Percentiles rank a stretch among this genome's conserved stretches.
These are phyloP conservation scores for Suillus sp. DNA, from an alignment of 768 basidiomycete species.

Conservation along the genomic window DNA sequence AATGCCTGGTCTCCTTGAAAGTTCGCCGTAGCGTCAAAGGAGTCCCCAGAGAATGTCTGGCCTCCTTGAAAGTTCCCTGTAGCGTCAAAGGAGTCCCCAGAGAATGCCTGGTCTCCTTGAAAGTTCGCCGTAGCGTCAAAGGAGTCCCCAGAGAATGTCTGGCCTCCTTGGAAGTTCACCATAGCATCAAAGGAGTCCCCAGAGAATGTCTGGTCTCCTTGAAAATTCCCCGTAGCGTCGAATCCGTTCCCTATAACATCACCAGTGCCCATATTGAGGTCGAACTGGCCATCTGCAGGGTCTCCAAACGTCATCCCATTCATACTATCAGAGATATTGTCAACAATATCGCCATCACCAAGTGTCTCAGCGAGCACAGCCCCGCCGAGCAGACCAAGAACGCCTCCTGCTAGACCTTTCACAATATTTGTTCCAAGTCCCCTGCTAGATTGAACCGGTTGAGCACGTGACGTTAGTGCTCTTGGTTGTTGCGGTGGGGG, in stretches of 20 bases:
- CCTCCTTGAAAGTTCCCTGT: neutral
- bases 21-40: neutral
- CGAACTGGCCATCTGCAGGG: neutral
- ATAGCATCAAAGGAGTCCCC: neutral
- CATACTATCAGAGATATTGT: constrained; percentile 5
- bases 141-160: neutral
- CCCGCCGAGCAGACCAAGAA: neutral
- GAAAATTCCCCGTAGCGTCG: neutral
- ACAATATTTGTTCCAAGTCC: neutral
- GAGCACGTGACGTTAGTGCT: neutral
- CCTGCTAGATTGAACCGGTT: constrained; percentile 4
- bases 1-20: neutral
- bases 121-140: neutral
- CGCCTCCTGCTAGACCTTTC: neutral
- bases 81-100: neutral
- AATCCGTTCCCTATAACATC: neutral
- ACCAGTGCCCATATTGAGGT: neutral
- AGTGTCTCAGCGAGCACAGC: constrained; percentile 5
- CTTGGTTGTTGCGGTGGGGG: neutral
- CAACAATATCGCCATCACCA: neutral
- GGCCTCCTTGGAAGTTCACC: neutral
- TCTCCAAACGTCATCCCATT: constrained; percentile 1
- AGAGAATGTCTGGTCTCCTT: neutral
- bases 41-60: neutral
- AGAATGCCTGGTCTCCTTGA: neutral